A percentile compares a stretch with the other conserved stretches of the same genome.
Conservation (phyloP, 2,329 filamentous ascomycete genomes). For the Cladosporium oxysporum region DNA sequence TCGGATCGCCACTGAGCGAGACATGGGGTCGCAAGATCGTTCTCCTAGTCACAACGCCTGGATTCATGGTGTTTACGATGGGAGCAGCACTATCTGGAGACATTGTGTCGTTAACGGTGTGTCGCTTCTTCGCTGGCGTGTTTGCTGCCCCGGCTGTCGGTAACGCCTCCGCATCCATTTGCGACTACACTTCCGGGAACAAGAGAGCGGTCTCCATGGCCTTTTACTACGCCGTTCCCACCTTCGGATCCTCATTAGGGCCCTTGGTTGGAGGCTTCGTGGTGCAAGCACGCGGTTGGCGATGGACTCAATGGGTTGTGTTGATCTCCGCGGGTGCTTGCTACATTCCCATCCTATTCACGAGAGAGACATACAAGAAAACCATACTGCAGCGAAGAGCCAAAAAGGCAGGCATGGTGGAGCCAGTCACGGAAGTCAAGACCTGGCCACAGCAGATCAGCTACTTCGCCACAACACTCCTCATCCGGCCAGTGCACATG, state of each 20-base stretch:
- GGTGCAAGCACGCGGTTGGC: constrained; percentile 34
- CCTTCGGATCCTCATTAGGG: constrained; percentile 33
- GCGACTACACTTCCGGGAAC: constrained; percentile 34
- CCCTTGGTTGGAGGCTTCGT: constrained; percentile 43
- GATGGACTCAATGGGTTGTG: constrained; percentile 39
- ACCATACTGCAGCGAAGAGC: constrained; percentile 35
- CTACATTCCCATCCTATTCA: constrained; percentile 33
- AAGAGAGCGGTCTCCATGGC: constrained; percentile 33
- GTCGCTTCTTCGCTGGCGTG: constrained; percentile 52
- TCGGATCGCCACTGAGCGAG: constrained; percentile 42
- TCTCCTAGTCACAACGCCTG: constrained; percentile 39
- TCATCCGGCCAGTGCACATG: constrained; percentile 37
- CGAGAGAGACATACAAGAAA: constrained; percentile 38
- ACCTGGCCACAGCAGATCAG: constrained; percentile 17
- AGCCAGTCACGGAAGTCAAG: constrained; percentile 13
- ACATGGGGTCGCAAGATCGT: constrained; percentile 40
- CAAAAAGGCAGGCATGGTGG: constrained; percentile 29
- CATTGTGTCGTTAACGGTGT: constrained; percentile 30
- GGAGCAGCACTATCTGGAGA: constrained; percentile 34
- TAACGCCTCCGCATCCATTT: constrained; percentile 35
- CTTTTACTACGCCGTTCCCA: constrained; percentile 29
- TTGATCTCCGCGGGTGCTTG: constrained; percentile 35
- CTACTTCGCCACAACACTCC: constrained; percentile 29
- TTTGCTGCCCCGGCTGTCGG: constrained; percentile 40
- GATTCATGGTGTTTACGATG: constrained; percentile 40